A percentile compares a stretch with the other conserved stretches of the same genome.
phyloP scores from a whole-genome alignment of 306 rosid genomes.

The Dryas alaskensis region DNA sequence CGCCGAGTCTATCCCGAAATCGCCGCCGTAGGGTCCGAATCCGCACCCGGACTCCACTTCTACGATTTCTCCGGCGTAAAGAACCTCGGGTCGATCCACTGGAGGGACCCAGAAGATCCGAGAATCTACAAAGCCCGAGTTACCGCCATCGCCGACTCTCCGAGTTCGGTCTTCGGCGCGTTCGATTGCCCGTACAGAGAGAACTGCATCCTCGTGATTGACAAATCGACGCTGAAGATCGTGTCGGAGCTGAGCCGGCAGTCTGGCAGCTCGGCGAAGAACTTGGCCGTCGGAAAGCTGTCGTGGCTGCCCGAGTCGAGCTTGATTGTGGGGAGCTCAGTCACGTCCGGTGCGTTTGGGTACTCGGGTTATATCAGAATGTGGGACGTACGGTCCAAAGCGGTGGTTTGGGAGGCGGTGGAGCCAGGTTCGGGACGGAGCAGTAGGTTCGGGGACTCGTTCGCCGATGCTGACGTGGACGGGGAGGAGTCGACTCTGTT shows the following conservation, averaged over 20 bases:
- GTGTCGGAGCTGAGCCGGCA: constrained; percentile 57
- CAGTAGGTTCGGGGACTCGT: constrained; percentile 76
- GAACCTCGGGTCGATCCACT: constrained; percentile 61
- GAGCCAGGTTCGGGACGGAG: constrained; percentile 90
- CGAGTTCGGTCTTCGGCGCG: constrained; percentile 51
- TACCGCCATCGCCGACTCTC: constrained; percentile 52
- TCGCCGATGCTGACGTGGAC: constrained; percentile 64
- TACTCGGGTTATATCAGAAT: constrained; percentile 69
- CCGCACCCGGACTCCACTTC: constrained; percentile 67
- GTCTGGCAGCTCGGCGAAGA: constrained; percentile 66
- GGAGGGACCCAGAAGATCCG: constrained; percentile 75
- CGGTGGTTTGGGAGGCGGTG: constrained; percentile 75
- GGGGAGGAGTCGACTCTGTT: constrained; percentile 52
- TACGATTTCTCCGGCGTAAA: constrained; percentile 66
- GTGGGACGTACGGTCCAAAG: constrained; percentile 71
- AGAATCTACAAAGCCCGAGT: constrained; percentile 82
- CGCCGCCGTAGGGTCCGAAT: constrained; percentile 62
- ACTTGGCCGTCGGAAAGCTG: constrained; percentile 56
- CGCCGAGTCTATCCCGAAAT: constrained; percentile 68
- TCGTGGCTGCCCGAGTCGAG: constrained; percentile 59
- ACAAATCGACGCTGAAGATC: constrained; percentile 55
- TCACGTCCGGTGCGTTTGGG: constrained; percentile 67
- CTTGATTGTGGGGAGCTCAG: constrained; percentile 54
- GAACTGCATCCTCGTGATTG: constrained; percentile 65
- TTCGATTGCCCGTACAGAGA: constrained; percentile 68